Evolutionary conservation across 805 yeast genomes (phyloP), one percentile per base, ranked within the genome.

Genomic region (Zygosaccharomyces bisporus): DNA sequence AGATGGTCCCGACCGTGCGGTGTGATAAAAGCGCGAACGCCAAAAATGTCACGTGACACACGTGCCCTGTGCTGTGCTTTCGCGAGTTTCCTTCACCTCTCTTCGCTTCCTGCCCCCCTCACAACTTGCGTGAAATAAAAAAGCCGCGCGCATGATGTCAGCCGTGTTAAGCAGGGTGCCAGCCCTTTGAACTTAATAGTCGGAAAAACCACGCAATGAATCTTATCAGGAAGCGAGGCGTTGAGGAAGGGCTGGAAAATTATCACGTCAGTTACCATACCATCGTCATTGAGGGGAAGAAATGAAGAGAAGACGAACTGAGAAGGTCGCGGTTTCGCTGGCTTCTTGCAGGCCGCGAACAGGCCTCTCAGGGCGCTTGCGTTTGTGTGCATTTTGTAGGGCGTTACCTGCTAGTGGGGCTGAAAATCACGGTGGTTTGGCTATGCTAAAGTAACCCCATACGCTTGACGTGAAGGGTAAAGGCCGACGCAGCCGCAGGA

Each of bases 171-270:
- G 33, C 21, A 24, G 14, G 18, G 31, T 8, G 29, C 31, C 7
- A 7, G 30, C 21, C 19, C 21, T 24, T 14, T 16, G 17, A 18
- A 37, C 21, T 25, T 13, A 12, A 25, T 25, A 2, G 19, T 4
- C 30, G 32, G 32, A 37, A 37, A 37, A 37, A 37, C 40, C 30
- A 25, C 40, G 40, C 40, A 37, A 35, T 9, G 31, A 36, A 36
- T 20, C 32, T 7, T 6, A 7, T 9, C 16, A n/a, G 23, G 12
- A 19, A 12, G 12, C 18, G 24, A 5, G 27, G 29, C 27, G 10
- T 8, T 25, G 21, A 37, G 14, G 32, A 13, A 6, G 17, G 13
- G 14, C 8, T 9, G 24, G 40, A 12, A 25, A 17, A 17, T 10
- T 8, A 12, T 8, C 18, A 25, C 39, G 39, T 34, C 20, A 20